A percentile compares a stretch with the other conserved stretches of the same genome.
phyloP scores from a whole-genome alignment of 2,329 filamentous ascomycete species.

The Beauveria asiatica region DNA sequence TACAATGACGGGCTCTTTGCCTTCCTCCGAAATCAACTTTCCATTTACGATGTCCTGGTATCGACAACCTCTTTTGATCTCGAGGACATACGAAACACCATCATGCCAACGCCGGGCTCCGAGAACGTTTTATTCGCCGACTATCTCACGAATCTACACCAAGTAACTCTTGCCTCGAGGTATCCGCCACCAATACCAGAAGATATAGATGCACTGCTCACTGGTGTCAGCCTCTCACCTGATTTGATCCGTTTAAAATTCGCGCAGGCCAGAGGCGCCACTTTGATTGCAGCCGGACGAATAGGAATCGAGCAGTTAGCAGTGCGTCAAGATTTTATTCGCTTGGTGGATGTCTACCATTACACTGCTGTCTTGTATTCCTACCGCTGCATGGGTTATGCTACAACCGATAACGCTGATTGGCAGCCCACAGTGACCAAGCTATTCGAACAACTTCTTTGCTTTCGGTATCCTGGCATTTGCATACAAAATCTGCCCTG shows the following conservation, averaged over 20 bases:
- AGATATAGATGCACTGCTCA: conserved; percentile 1
- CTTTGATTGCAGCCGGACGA: conserved; percentile 20
- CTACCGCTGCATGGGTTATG: conserved; percentile 19
- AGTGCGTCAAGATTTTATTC: conserved; percentile 19
- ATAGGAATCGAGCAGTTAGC: conserved; percentile 15
- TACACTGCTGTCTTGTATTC: conserved; percentile 21
- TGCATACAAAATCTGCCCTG: conserved; percentile 23
- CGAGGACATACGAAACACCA: conserved; percentile 16
- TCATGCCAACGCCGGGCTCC: conserved; percentile 16
- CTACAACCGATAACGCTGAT: conserved; percentile 11
- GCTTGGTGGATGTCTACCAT: conserved; percentile 22
- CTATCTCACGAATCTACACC: conserved; percentile 17
- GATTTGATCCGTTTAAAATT: conserved; percentile 15
- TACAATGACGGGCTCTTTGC: conserved; percentile 18
- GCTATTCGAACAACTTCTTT: conserved; percentile 17
- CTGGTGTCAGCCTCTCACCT: not conserved
- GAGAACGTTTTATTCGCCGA: conserved; percentile 19
- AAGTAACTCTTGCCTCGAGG: conserved; percentile 16
- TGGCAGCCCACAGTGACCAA: conserved; percentile 13
- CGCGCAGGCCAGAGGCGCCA: conserved; percentile 20
- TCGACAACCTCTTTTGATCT: conserved; percentile 22
- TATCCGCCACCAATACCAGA: not conserved
- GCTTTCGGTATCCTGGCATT: conserved; percentile 17
- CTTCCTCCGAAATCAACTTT: conserved; percentile 22
- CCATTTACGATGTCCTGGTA: conserved; percentile 20